These are phyloP conservation scores for Fusarium piperis DNA, from an alignment of 2,329 filamentous ascomycete species.

Conservation along the genomic window DNA sequence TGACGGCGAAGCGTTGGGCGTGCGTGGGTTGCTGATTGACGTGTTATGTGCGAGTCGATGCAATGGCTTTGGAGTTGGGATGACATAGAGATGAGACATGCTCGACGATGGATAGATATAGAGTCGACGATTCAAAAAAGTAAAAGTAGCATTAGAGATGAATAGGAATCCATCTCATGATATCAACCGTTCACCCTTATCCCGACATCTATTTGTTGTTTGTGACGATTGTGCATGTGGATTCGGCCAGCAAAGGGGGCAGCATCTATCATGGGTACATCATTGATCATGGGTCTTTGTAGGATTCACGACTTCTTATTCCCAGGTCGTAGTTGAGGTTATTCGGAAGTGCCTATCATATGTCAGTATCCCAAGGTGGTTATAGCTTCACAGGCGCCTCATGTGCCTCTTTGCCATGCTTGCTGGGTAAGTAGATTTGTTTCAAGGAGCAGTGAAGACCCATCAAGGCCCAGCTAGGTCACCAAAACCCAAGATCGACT, in stretches of 20 bases:
- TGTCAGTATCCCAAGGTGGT: background rate
- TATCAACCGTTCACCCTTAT: background rate
- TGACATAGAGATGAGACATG: slow-evolving; percentile 24
- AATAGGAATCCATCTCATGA: slow-evolving; percentile 4
- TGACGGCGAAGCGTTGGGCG: slow-evolving; percentile 26
- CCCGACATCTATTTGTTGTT: background rate
- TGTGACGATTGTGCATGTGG: background rate
- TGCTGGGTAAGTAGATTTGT: background rate
- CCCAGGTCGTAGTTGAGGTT: background rate
- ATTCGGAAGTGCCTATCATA: background rate
- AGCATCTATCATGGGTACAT: background rate
- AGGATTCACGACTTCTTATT: background rate
- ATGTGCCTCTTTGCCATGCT: background rate
- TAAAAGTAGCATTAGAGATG: slow-evolving; percentile 23
- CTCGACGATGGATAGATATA: slow-evolving; percentile 31
- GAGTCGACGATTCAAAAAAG: slow-evolving; percentile 21
- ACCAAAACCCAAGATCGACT: background rate
- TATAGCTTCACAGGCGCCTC: background rate
- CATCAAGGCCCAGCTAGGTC: background rate
- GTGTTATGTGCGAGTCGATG: slow-evolving; percentile 21
- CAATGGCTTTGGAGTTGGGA: slow-evolving; percentile 37
- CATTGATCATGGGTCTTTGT: background rate
- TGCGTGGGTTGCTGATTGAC: slow-evolving; percentile 28
- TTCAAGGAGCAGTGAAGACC: background rate
- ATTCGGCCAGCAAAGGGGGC: background rate